A percentile compares a stretch with the other conserved stretches of the same genome.
Evolutionary conservation across 2,329 filamentous ascomycete genomes (phyloP).

Genomic region (Pseudogymnoascus sp.): DNA sequence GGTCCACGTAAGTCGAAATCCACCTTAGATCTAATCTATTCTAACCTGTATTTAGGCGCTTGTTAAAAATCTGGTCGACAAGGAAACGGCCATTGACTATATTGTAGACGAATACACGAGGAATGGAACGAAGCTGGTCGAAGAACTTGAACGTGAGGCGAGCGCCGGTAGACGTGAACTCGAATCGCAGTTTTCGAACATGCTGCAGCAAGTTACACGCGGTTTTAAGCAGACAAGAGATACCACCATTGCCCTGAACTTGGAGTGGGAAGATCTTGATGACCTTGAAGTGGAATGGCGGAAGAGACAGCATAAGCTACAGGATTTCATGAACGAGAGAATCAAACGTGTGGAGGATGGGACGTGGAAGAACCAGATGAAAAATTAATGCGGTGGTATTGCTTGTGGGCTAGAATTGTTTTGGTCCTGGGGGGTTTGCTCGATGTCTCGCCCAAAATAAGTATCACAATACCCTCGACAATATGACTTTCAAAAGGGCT

Average conservation of each 20-base stretch:
- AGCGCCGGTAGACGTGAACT: conserved; percentile 12
- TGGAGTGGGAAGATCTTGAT: conserved; percentile 15
- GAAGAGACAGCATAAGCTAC: conserved; percentile 19
- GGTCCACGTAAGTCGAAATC: conserved; percentile 22
- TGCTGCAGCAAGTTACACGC: conserved; percentile 13
- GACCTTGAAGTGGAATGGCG: conserved; percentile 21
- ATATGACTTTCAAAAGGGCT: not conserved
- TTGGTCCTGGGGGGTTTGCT: not conserved
- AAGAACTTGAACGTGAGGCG: conserved; percentile 16
- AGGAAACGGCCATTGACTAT: conserved; percentile 24
- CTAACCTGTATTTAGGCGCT: conserved; percentile 24
- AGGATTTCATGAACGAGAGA: conserved; percentile 1
- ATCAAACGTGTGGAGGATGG: not conserved
- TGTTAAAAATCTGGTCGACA: conserved; percentile 21
- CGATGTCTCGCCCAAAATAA: not conserved
- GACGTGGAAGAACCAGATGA: not conserved
- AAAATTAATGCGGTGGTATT: not conserved
- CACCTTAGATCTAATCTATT: not conserved
- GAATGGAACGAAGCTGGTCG: conserved; percentile 21
- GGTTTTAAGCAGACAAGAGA: conserved; percentile 17
- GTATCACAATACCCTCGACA: not conserved
- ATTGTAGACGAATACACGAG: conserved; percentile 23
- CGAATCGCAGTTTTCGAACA: not conserved
- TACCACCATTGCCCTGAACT: conserved; percentile 13
- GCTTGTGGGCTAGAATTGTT: not conserved